Evolutionary conservation across 2,329 filamentous ascomycete species (phyloP).

Genomic region (Geoglossum cookeanum): DNA sequence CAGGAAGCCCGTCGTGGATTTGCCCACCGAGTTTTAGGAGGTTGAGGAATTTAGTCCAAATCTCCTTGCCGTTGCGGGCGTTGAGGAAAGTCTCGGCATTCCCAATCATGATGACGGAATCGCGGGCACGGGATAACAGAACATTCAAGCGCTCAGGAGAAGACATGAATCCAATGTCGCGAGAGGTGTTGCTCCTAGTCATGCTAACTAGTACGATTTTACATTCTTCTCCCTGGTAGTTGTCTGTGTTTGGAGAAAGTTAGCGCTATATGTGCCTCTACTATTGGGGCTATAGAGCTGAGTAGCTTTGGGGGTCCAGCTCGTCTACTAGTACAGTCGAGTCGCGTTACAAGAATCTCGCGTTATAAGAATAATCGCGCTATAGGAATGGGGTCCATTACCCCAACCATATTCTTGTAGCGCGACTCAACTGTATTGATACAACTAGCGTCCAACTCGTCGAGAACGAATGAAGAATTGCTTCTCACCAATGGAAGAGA

Average conservation of each 20-base stretch:
- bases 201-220: slow-evolving; percentile 64
- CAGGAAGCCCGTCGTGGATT: slow-evolving; percentile 40
- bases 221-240: slow-evolving; percentile 83
- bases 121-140: slow-evolving; percentile 48
- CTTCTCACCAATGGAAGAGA: slow-evolving; percentile 47
- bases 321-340: too few relatives aligned
- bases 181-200: slow-evolving; percentile 45
- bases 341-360: too few relatives aligned
- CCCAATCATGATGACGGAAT: slow-evolving; percentile 72
- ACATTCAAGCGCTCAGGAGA: slow-evolving; percentile 44
- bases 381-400: too few relatives aligned
- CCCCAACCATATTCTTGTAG: too few relatives aligned
- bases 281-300: neutral
- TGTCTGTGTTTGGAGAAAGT: slow-evolving; percentile 38
- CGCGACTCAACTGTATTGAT: too few relatives aligned
- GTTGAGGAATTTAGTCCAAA: slow-evolving; percentile 40
- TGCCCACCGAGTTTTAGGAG: slow-evolving; percentile 31
- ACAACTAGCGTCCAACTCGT: slow-evolving; percentile 29
- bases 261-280: slow-evolving; percentile 27
- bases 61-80: slow-evolving; percentile 34
- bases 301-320: too few relatives aligned
- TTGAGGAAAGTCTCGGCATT: slow-evolving; percentile 49
- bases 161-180: slow-evolving; percentile 52
- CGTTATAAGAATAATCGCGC: too few relatives aligned
- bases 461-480: slow-evolving; percentile 47